Evolutionary conservation across 2,329 filamentous ascomycete genomes (phyloP), one percentile per base, ranked within the genome.

Genomic region (Sphaceloma murrayae): DNA sequence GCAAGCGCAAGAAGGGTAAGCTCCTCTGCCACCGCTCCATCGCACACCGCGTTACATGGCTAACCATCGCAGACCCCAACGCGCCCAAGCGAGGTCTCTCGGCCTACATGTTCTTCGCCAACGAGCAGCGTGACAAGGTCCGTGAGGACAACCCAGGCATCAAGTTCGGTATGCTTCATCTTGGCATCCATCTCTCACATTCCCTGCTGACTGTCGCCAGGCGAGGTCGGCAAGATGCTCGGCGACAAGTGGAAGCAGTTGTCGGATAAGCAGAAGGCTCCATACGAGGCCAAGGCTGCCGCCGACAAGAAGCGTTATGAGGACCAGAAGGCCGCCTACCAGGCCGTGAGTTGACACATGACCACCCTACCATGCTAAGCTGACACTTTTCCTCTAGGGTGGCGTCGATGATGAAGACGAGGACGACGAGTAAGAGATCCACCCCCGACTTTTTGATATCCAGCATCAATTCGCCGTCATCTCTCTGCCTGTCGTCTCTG

Each of bases 101-200:
- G 44, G 91, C 91, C 53, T 98, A 98, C 80, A 98, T 98, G 91
- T 96, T 96, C 82, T 98, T 96, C 67, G 91, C 91, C 78, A 96
- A 96, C 63, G 91, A 96, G 71, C 86, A 95, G 72, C 88, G 91
- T 58, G 89, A 96, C 64, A 94, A 91, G 67, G 91, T 98, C 57
- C 86, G 91, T 58, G 87, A 94, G 65, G 89, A 96, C 69, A 96
- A 96, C 77, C 89, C 89, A 29, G 89, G 88, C 58, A 94, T 96
- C 71, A 82, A 83, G 57, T 98, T 98, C 69, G 91, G 86, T 82
- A 75, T 56, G 75, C 63, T 46, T 26, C 33, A 29, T 33, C 13
- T 3, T 19, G 6, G 18, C 7, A 26, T 45, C 31, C 30, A 13
- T 13, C 7, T 11, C 17, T 16, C 13, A 9, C 16, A 45, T n/a